Evolutionary conservation across 768 basidiomycete genomes (phyloP).

Genomic region (Leucosporidium creatinivorum): DNA sequence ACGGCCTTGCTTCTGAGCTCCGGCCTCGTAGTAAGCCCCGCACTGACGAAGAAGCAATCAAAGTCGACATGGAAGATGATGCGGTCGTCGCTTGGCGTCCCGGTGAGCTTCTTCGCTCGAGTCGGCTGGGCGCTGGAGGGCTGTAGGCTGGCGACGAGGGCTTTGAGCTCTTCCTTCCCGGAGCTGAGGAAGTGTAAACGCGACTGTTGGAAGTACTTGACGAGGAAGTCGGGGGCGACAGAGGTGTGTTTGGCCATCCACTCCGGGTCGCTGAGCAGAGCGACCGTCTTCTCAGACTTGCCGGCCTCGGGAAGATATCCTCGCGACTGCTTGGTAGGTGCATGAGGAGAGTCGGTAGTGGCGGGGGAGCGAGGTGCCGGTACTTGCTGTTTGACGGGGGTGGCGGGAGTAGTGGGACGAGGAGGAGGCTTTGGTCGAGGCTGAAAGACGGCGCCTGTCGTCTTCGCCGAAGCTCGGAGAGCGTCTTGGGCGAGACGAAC

Average conservation of each 20-base stretch:
- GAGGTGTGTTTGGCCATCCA: constrained; percentile 88
- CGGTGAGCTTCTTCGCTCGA: constrained; percentile 24
- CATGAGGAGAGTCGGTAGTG: background rate
- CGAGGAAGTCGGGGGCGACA: constrained; percentile 68
- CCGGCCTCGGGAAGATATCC: constrained; percentile 51
- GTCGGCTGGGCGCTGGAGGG: background rate
- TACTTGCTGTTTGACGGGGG: background rate
- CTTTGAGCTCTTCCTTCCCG: constrained; percentile 84
- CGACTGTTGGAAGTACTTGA: constrained; percentile 69
- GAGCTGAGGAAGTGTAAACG: constrained; percentile 85
- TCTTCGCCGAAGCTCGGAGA: too few relatives aligned
- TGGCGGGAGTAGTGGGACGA: background rate
- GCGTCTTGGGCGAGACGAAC: background rate
- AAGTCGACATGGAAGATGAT: constrained; percentile 55
- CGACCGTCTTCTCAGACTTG: constrained; percentile 50
- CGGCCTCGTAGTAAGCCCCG: constrained; percentile 63
- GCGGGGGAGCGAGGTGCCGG: constrained; percentile 14
- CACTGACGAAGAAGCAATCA: constrained; percentile 94
- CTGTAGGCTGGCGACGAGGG: constrained; percentile 65
- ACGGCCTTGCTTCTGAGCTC: constrained; percentile 78
- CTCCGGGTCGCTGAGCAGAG: constrained; percentile 70
- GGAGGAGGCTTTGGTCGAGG: background rate
- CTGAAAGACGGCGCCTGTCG: constrained; percentile 1
- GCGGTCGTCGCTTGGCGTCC: constrained; percentile 40
- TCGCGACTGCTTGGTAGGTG: constrained; percentile 3